A percentile compares a stretch with the other conserved stretches of the same genome.
Conservation (phyloP, 2,329 filamentous ascomycete species). For the Trichoderma pleuroti region DNA sequence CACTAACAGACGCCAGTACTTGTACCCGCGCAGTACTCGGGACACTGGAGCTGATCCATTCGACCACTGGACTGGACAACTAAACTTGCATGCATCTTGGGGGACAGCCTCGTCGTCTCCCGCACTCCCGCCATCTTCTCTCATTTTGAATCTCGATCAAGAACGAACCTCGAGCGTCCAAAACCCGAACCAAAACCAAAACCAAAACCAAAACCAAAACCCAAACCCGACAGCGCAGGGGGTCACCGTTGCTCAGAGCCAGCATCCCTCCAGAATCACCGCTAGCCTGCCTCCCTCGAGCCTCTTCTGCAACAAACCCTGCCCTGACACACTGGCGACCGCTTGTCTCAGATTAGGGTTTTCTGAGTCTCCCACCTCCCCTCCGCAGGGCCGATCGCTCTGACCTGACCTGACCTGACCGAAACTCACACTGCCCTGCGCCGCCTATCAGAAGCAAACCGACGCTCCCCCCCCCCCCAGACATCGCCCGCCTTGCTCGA, state of each 20-base stretch:
- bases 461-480: neutral
- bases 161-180: neutral
- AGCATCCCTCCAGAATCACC: slow-evolving; percentile 14
- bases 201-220: too few relatives aligned
- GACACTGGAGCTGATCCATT: neutral
- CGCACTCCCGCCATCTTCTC: neutral
- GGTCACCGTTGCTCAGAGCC: neutral
- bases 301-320: slow-evolving; percentile 14
- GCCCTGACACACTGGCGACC: slow-evolving; percentile 16
- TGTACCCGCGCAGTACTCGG: slow-evolving; percentile 2
- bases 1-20: slow-evolving; percentile 5
- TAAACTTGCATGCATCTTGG: neutral
- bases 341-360: slow-evolving; percentile 21
- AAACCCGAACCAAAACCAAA: neutral
- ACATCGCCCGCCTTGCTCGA: neutral
- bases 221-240: slow-evolving; percentile 5
- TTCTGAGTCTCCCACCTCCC: slow-evolving; percentile 19
- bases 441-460: neutral
- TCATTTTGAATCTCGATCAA: slow-evolving; percentile 7
- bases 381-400: slow-evolving; percentile 7
- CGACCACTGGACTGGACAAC: neutral
- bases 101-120: slow-evolving; percentile 15
- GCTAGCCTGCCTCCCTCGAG: slow-evolving; percentile 13
- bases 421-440: neutral
- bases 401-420: slow-evolving; percentile 8